Conservation (phyloP, 2,329 filamentous ascomycete genomes). For the Onygena corvina region DNA sequence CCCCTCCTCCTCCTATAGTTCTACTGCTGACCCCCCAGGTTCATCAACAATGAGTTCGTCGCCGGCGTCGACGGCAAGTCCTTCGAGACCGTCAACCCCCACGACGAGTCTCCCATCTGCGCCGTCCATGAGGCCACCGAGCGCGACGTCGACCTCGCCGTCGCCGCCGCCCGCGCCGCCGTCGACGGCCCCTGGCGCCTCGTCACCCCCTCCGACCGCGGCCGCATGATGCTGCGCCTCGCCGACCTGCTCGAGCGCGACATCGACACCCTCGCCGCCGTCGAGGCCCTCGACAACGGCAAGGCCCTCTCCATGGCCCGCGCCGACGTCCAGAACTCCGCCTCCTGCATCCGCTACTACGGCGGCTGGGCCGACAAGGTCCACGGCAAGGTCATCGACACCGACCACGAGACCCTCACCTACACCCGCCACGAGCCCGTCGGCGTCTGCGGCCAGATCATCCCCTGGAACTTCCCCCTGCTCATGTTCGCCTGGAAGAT, state of each 20-base stretch:
- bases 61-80: slow-evolving; percentile 74
- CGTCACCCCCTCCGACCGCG: slow-evolving; percentile 58
- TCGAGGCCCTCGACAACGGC: slow-evolving; percentile 60
- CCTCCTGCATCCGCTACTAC: slow-evolving; percentile 70
- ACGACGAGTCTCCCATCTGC: slow-evolving; percentile 72
- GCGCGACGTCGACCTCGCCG: slow-evolving; percentile 64
- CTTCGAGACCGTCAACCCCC: slow-evolving; percentile 84
- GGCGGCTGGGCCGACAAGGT: slow-evolving; percentile 94
- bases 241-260: slow-evolving; percentile 73
- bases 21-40: slow-evolving; percentile 27
- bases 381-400: slow-evolving; percentile 74
- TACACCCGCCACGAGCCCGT: slow-evolving; percentile 71
- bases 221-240: slow-evolving; percentile 59
- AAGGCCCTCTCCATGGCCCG: slow-evolving; percentile 40
- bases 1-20: neutral
- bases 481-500: slow-evolving; percentile 83
- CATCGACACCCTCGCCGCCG: slow-evolving; percentile 59
- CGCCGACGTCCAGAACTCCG: slow-evolving; percentile 58
- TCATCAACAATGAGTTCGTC: slow-evolving; percentile 73
- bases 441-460: slow-evolving; percentile 78
- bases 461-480: slow-evolving; percentile 81
- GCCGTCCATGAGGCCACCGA: slow-evolving; percentile 74
- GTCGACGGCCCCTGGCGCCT: slow-evolving; percentile 63
- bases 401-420: slow-evolving; percentile 65
- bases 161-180: slow-evolving; percentile 72